phyloP scores from a whole-genome alignment of 306 rosid genomes.

The Malus domestica region DNA sequence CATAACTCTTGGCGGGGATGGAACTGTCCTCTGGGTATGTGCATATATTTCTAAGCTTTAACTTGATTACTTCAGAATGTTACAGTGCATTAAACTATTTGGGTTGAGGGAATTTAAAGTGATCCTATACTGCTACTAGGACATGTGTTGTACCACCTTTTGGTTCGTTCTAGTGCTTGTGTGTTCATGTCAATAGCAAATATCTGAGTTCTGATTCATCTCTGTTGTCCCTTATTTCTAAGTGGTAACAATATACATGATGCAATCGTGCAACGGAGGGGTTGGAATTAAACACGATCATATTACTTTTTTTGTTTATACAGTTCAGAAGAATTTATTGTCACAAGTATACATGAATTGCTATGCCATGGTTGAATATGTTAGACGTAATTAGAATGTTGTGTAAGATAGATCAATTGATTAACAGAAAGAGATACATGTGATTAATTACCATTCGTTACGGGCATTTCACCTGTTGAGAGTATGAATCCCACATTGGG shows the following conservation, averaged over 20 bases:
- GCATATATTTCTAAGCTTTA: constrained; percentile 6
- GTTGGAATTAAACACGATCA: not conserved
- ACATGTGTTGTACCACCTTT: not conserved
- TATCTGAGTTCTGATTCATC: not conserved
- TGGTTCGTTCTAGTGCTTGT: not conserved
- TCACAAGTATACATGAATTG: not conserved
- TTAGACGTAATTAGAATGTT: not conserved
- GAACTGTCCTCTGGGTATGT: constrained; percentile 94
- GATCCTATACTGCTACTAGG: too few species aligned
- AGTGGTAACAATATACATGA: not conserved
- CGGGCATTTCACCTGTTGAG: too few species aligned
- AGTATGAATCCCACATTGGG: too few species aligned
- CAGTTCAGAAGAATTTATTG: not conserved
- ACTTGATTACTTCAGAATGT: not conserved
- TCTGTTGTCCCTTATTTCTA: not conserved
- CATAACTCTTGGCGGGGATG: constrained; percentile 96
- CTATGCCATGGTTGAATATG: not conserved
- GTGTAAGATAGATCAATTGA: not conserved
- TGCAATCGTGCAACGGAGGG: not conserved
- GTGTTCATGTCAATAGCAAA: not conserved
- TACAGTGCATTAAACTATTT: not conserved
- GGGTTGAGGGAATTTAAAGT: not conserved
- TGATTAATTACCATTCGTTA: too few species aligned
- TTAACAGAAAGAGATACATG: not conserved
- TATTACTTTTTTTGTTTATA: not conserved